Evolutionary conservation across 768 basidiomycete species (phyloP), one percentile per base, ranked within the genome.

Genomic region (Asterophora parasitica): DNA sequence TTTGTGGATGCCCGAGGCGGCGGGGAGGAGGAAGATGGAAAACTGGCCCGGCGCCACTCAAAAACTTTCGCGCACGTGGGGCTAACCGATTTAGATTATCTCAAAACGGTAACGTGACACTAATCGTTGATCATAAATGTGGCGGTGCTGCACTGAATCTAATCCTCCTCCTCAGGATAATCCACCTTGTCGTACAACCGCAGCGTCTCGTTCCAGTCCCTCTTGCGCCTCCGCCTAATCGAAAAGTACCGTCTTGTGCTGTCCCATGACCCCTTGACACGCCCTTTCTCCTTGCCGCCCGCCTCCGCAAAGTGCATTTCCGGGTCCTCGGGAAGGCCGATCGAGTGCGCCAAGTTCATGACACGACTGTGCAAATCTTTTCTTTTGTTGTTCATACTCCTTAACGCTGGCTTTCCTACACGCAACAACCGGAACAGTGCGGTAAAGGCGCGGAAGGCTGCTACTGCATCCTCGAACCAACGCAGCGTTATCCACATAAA

Each of bases 401-500:
- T 69, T 45, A 93, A 64, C 3, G 77, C 77, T 3, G 68, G 58
- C 39, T 77, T 75, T 6, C 86, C 85, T 16, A 88, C 77, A 35
- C 73, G 63, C 9, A 92, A 64, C 7, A 93, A 69, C 11, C 82
- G 77, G 5, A 69, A 54, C 11, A 93, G 75, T 1, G 83, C 70
- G 0, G 72, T 66, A 52, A 85, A 78, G 3, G 92, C 92, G 35
- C 92, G 81, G 59, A 86, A 82, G 4, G 89, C 80, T 0, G 89
- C 78, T 3, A 90, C 73, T 1, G 84, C 82, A 55, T 93, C 92
- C 61, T 94, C 92, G 33, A 88, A 71, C 89, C 90, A 93, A 42
- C 92, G 81, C 50, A 94, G 71, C 13, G 86, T 78, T 71, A 92
- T 82, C 91, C 92, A 94, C 92, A 93, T 92, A 54, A 84, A 58